phyloP scores from a whole-genome alignment of 192 early-diverging fungal genomes.

The Entomortierella beljakovae region DNA sequence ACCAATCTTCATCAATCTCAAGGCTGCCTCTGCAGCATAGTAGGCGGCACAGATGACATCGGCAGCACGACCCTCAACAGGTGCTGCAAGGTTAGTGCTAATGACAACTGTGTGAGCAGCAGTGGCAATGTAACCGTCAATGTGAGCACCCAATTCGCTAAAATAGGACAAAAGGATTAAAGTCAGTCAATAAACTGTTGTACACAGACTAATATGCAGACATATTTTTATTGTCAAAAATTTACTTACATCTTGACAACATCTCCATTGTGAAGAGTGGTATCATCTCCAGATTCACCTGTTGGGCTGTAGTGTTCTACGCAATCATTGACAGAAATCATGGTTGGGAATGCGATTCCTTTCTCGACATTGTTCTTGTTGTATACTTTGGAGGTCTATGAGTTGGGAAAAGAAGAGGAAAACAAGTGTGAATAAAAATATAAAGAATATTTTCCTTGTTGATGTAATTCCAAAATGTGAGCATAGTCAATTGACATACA shows the following conservation, averaged over 20 bases:
- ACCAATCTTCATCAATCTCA: conserved; percentile 85
- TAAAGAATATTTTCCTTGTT: no score
- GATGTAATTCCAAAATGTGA: no score
- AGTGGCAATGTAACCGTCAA: conserved; percentile 90
- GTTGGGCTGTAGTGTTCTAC: conserved; percentile 84
- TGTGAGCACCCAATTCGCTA: conserved; percentile 89
- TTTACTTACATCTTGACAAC: conserved; percentile 88
- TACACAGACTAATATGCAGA: no score
- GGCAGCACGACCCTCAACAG: conserved; percentile 75
- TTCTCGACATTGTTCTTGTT: conserved; percentile 71
- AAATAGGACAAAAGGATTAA: neutral
- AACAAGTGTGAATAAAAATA: no score
- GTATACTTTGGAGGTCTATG: conserved; percentile 67
- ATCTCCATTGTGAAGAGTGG: conserved; percentile 77
- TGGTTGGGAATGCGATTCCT: conserved; percentile 88
- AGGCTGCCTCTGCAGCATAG: conserved; percentile 83
- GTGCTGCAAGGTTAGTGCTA: conserved; percentile 67
- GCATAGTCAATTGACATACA: conserved; percentile 45
- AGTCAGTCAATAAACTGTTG: neutral
- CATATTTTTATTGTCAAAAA: no score
- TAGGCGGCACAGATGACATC: conserved; percentile 88
- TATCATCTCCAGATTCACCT: conserved; percentile 64
- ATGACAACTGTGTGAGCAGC: conserved; percentile 87
- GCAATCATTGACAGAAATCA: conserved; percentile 81
- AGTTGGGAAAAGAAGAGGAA: conserved; percentile 4